phyloP scores from a whole-genome alignment of 2,329 filamentous ascomycete genomes.

The Colletotrichum orchidophilum region DNA sequence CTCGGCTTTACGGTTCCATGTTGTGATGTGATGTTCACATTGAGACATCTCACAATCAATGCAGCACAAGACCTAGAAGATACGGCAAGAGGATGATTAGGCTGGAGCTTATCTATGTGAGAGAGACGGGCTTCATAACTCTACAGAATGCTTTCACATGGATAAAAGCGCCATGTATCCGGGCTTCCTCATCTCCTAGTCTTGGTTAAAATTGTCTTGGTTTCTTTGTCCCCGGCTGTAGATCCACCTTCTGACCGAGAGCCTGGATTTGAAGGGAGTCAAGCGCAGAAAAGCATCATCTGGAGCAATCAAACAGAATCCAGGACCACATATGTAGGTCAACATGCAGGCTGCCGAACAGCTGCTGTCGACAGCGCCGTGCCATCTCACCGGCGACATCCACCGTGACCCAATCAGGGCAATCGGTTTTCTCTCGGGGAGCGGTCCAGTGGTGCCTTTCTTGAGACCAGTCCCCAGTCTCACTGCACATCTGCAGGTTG shows the following conservation, averaged over 20 bases:
- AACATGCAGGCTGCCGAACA: slow-evolving; percentile 1
- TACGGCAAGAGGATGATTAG: slow-evolving; percentile 1
- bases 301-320: background rate
- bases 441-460: background rate
- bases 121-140: background rate
- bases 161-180: background rate
- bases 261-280: background rate
- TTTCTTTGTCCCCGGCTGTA: background rate
- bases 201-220: background rate
- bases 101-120: background rate
- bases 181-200: background rate
- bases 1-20: background rate
- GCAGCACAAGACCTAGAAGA: background rate
- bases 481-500: background rate
- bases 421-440: background rate
- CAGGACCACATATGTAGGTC: background rate
- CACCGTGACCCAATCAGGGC: background rate
- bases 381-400: slow-evolving; percentile 10
- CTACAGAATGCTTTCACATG: background rate
- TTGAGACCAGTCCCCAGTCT: background rate
- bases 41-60: background rate
- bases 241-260: background rate
- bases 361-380: background rate
- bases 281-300: background rate
- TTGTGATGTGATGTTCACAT: background rate